These are phyloP conservation scores for Carex kokanica DNA, from an alignment of 176 grass and related monocot genomes.

Conservation along the genomic window DNA sequence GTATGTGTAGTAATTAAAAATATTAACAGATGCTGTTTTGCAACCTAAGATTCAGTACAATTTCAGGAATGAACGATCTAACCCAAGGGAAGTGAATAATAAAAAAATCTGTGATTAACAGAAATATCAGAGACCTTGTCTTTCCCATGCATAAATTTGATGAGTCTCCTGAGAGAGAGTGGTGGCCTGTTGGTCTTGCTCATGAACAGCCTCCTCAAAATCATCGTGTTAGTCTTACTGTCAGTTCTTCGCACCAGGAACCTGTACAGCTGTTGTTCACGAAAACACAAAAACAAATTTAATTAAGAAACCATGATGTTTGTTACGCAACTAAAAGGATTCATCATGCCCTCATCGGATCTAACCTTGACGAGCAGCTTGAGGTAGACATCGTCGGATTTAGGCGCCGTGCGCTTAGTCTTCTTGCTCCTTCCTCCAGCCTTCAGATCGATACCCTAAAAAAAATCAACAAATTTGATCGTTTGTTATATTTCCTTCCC, in stretches of 20 bases:
- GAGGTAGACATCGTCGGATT: constrained; percentile 64
- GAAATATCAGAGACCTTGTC: constrained; percentile 18
- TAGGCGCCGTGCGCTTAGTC: constrained; percentile 38
- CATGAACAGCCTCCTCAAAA: constrained; percentile 80
- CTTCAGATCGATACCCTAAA: constrained; percentile 40
- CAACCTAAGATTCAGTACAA: background rate
- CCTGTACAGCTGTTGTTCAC: constrained; percentile 61
- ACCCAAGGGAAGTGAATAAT: background rate
- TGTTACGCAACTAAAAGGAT: background rate
- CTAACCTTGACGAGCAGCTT: constrained; percentile 78
- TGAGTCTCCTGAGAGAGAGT: constrained; percentile 61
- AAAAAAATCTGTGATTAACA: background rate
- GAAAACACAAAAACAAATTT: background rate
- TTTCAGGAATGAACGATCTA: background rate
- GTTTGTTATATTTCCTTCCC: background rate
- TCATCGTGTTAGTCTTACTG: constrained; percentile 67
- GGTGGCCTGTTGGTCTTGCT: constrained; percentile 76
- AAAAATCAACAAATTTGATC: background rate
- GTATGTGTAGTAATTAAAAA: background rate
- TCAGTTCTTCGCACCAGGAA: constrained; percentile 85
- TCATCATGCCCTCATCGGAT: background rate
- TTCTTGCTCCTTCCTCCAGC: constrained; percentile 47
- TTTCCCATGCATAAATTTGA: constrained; percentile 59
- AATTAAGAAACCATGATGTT: background rate
- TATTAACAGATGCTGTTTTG: background rate